These are phyloP conservation scores for Rhexocercosporidium sp. DNA, from an alignment of 2,329 filamentous ascomycete genomes.

Conservation along the genomic window DNA sequence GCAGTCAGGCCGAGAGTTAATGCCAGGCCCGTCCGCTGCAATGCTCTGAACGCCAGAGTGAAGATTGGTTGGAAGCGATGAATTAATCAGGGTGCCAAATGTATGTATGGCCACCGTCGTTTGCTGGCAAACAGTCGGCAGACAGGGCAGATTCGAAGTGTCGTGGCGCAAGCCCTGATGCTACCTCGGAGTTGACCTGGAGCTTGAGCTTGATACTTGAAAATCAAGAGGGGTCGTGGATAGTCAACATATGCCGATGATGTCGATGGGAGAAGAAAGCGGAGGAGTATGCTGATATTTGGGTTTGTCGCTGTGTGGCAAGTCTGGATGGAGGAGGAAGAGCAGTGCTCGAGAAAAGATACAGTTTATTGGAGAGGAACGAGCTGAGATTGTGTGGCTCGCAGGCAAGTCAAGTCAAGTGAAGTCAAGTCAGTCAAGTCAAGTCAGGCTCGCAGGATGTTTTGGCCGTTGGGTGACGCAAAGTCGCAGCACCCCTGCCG, in stretches of 20 bases:
- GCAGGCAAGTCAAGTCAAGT: background rate
- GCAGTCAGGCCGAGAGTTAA: conserved; percentile 64
- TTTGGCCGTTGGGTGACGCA: background rate
- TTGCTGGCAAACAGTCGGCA: background rate
- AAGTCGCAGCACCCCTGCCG: background rate
- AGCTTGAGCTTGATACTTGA: conserved; percentile 22
- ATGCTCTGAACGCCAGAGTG: conserved; percentile 61
- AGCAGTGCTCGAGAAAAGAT: background rate
- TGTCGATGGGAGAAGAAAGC: background rate
- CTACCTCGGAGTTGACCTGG: conserved; percentile 27
- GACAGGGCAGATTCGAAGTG: conserved; percentile 22
- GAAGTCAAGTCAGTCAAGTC: background rate
- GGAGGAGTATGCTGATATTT: conserved; percentile 4
- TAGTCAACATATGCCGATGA: background rate
- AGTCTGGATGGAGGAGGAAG: conserved; percentile 2
- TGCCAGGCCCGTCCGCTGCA: conserved; percentile 59
- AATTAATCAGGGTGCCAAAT: background rate
- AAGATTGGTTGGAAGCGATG: conserved; percentile 15
- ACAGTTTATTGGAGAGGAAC: background rate
- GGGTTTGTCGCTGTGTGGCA: background rate
- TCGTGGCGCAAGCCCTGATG: conserved; percentile 25
- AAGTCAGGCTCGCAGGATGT: background rate
- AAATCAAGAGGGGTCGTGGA: conserved; percentile 16
- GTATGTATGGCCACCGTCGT: background rate
- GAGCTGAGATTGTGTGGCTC: background rate